Conservation (phyloP, 352 stramenopile genomes). For the Pythium angustatum region DNA sequence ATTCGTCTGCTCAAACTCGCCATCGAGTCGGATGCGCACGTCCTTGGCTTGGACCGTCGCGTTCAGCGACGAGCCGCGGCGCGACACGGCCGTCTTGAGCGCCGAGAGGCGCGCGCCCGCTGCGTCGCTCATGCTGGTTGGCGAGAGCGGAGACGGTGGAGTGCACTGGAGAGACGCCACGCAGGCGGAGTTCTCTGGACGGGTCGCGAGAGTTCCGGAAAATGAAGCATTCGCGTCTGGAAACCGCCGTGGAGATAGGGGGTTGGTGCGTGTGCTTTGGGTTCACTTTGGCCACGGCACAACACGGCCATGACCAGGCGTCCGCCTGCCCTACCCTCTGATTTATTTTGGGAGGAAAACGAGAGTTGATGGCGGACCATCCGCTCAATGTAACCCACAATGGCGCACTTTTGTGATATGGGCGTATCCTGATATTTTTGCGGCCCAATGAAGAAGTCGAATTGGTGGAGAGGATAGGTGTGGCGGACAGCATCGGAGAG, state of each 20-base stretch:
- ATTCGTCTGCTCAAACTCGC: slow-evolving; percentile 61
- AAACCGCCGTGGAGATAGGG: slow-evolving; percentile 11
- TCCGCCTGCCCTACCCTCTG: slow-evolving; percentile 28
- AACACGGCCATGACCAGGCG: not conserved
- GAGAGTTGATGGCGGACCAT: too few relatives aligned
- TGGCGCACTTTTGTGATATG: slow-evolving; percentile 5
- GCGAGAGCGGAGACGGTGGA: too few relatives aligned
- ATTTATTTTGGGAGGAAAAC: slow-evolving; percentile 19
- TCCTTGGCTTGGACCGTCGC: slow-evolving; percentile 61
- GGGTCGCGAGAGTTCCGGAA: slow-evolving; percentile 9
- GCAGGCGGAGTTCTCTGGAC: too few relatives aligned
- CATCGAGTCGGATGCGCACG: slow-evolving; percentile 60
- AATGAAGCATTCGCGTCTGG: slow-evolving; percentile 4
- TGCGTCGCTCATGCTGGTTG: slow-evolving; percentile 24
- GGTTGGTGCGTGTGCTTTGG: slow-evolving; percentile 2
- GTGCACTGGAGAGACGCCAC: too few relatives aligned
- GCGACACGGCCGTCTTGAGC: slow-evolving; percentile 65
- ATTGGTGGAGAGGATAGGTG: slow-evolving; percentile 9
- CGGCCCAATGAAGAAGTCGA: not conserved
- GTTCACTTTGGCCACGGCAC: slow-evolving; percentile 13
- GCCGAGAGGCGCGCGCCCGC: slow-evolving; percentile 46
- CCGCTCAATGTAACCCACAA: slow-evolving; percentile 6
- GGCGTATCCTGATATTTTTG: slow-evolving; percentile 10
- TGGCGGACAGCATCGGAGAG: not conserved
- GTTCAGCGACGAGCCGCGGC: slow-evolving; percentile 67